Evolutionary conservation across 2,329 filamentous ascomycete species (phyloP), one percentile per base, ranked within the genome.

Genomic region (Arachnopeziza araneosa): DNA sequence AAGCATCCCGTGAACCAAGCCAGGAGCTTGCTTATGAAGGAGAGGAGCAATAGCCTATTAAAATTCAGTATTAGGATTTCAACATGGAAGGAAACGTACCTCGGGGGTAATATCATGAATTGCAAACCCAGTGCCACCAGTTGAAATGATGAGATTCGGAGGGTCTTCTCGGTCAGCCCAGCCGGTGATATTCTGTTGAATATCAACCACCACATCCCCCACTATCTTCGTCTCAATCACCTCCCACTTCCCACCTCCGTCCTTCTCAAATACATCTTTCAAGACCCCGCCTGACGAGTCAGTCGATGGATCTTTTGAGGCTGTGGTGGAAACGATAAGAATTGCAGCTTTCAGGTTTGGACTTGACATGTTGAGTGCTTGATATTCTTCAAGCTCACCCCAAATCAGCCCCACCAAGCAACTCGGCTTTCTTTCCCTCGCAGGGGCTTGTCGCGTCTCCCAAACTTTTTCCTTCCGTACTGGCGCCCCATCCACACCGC

Each of bases 1-100:
- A 50, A 99, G 80, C 93, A 99, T 99, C 65, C 87, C 92, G 75
- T 99, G 93, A n/a, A 97, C 89, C 55, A 99, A 79, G 0, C 95
- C 95, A 0, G 92, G 86, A 0, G 95, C 95, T 73, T 93, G 85
- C 71, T 89, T 92, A 70, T 96, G 87, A 51, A 98, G 80, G 50
- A 98, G 75, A 5, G 87, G 84, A 17, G 81, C 77, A n/a, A 97
- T 83, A 55, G 92, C 93, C 88, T 93, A 7, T 57, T 59, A 24
- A 64, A 10, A 9, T 24, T 32, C 5, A 66, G 62, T 30, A 62
- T 50, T 64, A 54, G 32, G 53, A 50, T 14, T 57, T 59, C 12
- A 36, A 55, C 6, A 54, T 24, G 21, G 12, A 51, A 49, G 56
- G 17, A 6, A 12, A 72, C 76, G 65, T 73, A 93, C 91, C 82